Conservation (phyloP, 2,329 filamentous ascomycete genomes). For the Arthroderma uncinatum region DNA sequence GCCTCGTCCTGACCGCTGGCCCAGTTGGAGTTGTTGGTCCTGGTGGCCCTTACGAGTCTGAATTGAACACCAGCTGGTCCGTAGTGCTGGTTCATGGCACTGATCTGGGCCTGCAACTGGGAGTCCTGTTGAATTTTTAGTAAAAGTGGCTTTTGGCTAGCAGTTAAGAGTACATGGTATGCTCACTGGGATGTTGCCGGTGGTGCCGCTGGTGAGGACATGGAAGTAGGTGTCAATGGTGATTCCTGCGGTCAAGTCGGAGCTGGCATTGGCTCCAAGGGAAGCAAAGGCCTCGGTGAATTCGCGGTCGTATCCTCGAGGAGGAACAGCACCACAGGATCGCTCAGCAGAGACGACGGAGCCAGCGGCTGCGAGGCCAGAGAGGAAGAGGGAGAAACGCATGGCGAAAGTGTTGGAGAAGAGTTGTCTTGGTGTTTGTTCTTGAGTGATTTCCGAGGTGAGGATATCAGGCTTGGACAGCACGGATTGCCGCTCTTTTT, state of each 20-base stretch:
- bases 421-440: not conserved
- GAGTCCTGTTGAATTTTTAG: constrained; percentile 4
- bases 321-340: constrained; percentile 8
- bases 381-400: constrained; percentile 9
- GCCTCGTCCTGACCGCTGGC: constrained; percentile 9
- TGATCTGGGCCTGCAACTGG: constrained; percentile 14
- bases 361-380: constrained; percentile 8
- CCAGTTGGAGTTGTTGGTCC: constrained; percentile 15
- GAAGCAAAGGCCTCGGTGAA: not conserved
- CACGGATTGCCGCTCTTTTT: not conserved
- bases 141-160: not conserved
- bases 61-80: constrained; percentile 12
- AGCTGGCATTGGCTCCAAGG: not conserved
- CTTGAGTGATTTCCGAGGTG: not conserved
- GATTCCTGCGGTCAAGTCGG: constrained; percentile 17
- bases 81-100: constrained; percentile 14
- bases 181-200: constrained; percentile 26
- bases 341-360: constrained; percentile 8
- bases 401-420: not conserved
- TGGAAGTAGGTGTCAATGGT: constrained; percentile 37
- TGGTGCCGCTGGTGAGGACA: constrained; percentile 30
- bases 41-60: constrained; percentile 8
- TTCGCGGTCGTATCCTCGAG: not conserved
- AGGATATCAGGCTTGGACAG: no score
- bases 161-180: constrained; percentile 5